Percentiles rank a stretch among this genome's conserved stretches.
phyloP scores from a whole-genome alignment of 2,329 filamentous ascomycete genomes.

The Ilyonectria robusta region DNA sequence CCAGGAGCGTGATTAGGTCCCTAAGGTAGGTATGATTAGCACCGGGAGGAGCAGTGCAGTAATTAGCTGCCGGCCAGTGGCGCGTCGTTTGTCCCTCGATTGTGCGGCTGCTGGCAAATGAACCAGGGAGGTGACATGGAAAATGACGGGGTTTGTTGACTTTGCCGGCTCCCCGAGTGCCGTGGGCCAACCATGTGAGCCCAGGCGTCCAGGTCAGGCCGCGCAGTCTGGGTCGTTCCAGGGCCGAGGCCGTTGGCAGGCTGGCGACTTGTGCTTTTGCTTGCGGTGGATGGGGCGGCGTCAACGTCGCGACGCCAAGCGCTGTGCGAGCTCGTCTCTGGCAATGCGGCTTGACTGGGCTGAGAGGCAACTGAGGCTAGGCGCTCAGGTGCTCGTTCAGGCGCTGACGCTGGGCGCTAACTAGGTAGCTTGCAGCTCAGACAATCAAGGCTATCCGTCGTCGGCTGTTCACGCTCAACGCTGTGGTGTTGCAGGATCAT shows the following conservation, averaged over 20 bases:
- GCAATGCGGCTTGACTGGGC: slow-evolving; percentile 41
- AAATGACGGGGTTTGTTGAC: slow-evolving; percentile 34
- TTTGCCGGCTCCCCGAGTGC: slow-evolving; percentile 33
- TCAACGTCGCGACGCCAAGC: slow-evolving; percentile 37
- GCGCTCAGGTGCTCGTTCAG: slow-evolving; percentile 21
- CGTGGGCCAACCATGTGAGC: slow-evolving; percentile 34
- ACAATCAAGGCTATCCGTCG: background rate
- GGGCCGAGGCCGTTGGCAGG: slow-evolving; percentile 25
- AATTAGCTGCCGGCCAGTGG: slow-evolving; percentile 32
- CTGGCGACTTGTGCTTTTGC: slow-evolving; percentile 18
- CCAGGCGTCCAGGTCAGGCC: slow-evolving; percentile 12
- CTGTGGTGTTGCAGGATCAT: background rate
- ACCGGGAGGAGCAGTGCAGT: slow-evolving; percentile 30
- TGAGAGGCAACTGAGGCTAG: slow-evolving; percentile 25
- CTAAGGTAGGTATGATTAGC: slow-evolving; percentile 2
- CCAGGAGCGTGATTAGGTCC: slow-evolving; percentile 10
- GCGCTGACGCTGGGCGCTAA: background rate
- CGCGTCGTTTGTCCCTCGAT: slow-evolving; percentile 29
- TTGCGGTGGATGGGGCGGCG: slow-evolving; percentile 35
- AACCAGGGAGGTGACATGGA: slow-evolving; percentile 42
- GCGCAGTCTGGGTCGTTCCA: slow-evolving; percentile 24
- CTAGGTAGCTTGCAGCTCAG: background rate
- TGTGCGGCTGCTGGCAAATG: slow-evolving; percentile 45
- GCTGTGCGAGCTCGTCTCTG: slow-evolving; percentile 37
- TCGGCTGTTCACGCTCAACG: background rate